Percentiles rank a stretch among this genome's conserved stretches.
These are phyloP conservation scores for Podila verticillata DNA, from an alignment of 192 early-diverging fungal genomes.

Conservation along the genomic window DNA sequence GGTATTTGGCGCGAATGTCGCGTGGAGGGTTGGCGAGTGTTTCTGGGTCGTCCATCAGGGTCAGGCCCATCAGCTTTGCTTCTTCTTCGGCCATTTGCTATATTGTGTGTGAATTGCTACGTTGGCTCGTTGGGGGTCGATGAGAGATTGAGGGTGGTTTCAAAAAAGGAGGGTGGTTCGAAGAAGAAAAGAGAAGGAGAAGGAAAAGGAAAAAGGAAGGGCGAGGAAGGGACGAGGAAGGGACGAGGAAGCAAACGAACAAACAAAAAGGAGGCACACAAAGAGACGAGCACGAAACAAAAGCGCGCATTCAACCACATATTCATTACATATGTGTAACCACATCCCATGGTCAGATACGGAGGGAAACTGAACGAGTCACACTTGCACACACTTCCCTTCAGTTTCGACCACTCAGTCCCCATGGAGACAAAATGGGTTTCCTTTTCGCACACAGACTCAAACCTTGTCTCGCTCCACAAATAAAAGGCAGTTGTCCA, in stretches of 20 bases:
- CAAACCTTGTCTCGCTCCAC: no score
- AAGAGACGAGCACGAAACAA: background rate
- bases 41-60: slow-evolving; percentile 28
- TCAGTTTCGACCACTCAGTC: background rate
- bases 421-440: background rate
- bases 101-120: background rate
- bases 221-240: background rate
- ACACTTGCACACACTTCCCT: background rate
- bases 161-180: background rate
- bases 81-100: slow-evolving; percentile 33
- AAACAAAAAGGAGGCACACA: background rate
- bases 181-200: background rate
- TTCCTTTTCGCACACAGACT: background rate
- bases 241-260: background rate
- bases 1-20: slow-evolving; percentile 11
- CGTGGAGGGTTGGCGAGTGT: slow-evolving; percentile 21
- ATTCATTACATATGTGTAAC: background rate
- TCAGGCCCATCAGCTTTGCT: slow-evolving; percentile 44
- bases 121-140: background rate
- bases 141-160: background rate
- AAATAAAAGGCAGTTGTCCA: background rate
- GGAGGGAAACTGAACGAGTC: no score
- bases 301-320: background rate
- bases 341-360: background rate
- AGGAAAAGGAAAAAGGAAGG: background rate